These are phyloP conservation scores for Cryphonectria carpinicola DNA, from an alignment of 2,329 filamentous ascomycete genomes.

Conservation along the genomic window DNA sequence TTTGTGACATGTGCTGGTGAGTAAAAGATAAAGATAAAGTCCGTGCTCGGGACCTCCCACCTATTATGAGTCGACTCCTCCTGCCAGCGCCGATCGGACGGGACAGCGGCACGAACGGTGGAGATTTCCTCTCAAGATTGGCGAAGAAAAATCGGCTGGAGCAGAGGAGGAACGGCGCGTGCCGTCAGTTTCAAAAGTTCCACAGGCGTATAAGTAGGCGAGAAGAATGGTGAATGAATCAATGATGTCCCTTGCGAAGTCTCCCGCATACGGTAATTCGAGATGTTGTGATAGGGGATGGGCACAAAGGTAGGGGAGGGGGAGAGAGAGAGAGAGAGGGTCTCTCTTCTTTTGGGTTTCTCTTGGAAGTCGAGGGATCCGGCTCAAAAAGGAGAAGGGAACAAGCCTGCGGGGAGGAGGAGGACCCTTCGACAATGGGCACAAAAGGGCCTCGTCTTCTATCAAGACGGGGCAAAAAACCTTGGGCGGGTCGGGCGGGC, in stretches of 20 bases:
- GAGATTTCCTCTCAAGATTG: constrained; percentile 1
- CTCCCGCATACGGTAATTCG: not conserved
- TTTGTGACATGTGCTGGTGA: not conserved
- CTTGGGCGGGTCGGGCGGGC: not conserved
- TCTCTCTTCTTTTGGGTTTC: no score
- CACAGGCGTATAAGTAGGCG: not conserved
- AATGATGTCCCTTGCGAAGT: not conserved
- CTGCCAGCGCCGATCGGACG: constrained; percentile 20
- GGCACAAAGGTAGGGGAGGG: no score
- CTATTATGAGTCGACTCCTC: constrained; percentile 3
- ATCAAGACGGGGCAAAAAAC: constrained; percentile 6
- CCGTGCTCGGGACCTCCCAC: constrained; percentile 11
- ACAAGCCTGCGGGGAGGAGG: not conserved
- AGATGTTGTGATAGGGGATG: not conserved
- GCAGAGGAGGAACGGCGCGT: constrained; percentile 5
- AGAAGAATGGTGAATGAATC: not conserved
- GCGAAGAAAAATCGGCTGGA: constrained; percentile 16
- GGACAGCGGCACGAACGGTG: not conserved
- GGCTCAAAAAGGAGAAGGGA: not conserved
- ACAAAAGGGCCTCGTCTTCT: not conserved
- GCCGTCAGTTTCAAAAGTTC: constrained; percentile 14
- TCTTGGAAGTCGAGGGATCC: not conserved
- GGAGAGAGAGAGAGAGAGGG: no score
- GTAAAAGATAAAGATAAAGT: not conserved
- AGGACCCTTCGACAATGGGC: not conserved